Evolutionary conservation across 2,329 filamentous ascomycete species (phyloP), one percentile per base, ranked within the genome.

Genomic region (Sporothrix euskadiensis): DNA sequence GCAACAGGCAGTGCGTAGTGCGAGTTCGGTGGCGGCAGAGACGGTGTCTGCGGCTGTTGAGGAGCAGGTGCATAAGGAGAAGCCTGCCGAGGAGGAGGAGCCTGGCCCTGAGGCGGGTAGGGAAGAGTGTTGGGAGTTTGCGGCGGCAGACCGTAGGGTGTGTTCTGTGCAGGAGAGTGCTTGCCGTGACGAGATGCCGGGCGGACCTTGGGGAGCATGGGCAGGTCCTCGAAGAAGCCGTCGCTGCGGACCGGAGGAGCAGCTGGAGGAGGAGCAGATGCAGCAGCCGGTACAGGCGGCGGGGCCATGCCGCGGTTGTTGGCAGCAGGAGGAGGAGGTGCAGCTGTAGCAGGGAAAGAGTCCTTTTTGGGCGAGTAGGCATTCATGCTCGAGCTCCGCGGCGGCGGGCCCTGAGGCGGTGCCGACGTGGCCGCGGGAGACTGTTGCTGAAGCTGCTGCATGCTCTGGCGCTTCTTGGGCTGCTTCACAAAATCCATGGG

Each of bases 401-500:
- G 87, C 4, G 89, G 88, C 49, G 86, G 83, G 16, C 61, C 86
- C 85, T 32, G 57, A 22, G 83, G 81, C 47, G 83, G 79, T 54
- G 83, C 79, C 6, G 83, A 80, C 44, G 83, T 78, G 10, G 84
- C 80, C 52, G 85, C 82, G 49, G 82, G 79, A 68, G 82, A 80
- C 73, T 83, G 83, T 73, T 83, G 83, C 6, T 85, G 83, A 59
- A 87, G 82, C 71, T 88, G 88, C 74, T 88, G 88, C 78, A 87
- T 85, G 78, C 87, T 89, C 6, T 84, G 81, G 71, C 91, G 85
- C 84, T 92, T 91, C 80, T 90, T 86, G 78, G 91, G 72, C 57
- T 71, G 89, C 77, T 91, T 92, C 39, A 92, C 88, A 41, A 99
- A 88, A 72, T 98, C 95, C 82, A 96, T 93, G 4, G 96, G 96